Conservation (phyloP, 73 alveolate species). For the Uronychia binucleata region DNA sequence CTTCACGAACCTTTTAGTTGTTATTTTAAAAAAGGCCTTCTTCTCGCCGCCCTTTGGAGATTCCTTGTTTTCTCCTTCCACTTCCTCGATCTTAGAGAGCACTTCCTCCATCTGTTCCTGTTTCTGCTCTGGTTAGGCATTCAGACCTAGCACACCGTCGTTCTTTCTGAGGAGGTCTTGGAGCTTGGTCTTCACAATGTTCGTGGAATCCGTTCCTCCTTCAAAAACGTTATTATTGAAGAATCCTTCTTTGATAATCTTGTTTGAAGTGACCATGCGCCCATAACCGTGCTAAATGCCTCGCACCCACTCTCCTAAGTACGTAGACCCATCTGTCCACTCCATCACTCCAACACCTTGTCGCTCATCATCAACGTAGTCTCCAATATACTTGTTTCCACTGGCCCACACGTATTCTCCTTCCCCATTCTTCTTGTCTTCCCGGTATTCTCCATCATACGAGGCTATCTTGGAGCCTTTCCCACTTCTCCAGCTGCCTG, state of each 20-base stretch:
- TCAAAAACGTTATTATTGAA: not conserved
- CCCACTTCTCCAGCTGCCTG: not conserved
- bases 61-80: not conserved
- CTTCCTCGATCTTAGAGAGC: not conserved
- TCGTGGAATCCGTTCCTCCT: not conserved
- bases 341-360: conserved; percentile 83
- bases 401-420: conserved; percentile 42
- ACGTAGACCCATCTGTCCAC: conserved; percentile 65
- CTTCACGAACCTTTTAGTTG: too few relatives aligned
- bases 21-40: too few relatives aligned
- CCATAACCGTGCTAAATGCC: conserved; percentile 83
- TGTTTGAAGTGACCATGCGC: conserved; percentile 1
- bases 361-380: conserved; percentile 78
- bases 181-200: not conserved
- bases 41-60: not conserved
- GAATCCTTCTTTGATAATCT: not conserved
- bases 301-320: conserved; percentile 74
- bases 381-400: conserved; percentile 86
- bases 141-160: not conserved
- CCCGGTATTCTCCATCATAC: conserved; percentile 1
- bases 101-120: not conserved
- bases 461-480: not conserved
- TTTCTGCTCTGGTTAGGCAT: not conserved
- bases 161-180: not conserved
- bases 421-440: conserved; percentile 1